These are phyloP conservation scores for Candida dubliniensis DNA, from an alignment of 1,139 yeast genomes.

Conservation along the genomic window DNA sequence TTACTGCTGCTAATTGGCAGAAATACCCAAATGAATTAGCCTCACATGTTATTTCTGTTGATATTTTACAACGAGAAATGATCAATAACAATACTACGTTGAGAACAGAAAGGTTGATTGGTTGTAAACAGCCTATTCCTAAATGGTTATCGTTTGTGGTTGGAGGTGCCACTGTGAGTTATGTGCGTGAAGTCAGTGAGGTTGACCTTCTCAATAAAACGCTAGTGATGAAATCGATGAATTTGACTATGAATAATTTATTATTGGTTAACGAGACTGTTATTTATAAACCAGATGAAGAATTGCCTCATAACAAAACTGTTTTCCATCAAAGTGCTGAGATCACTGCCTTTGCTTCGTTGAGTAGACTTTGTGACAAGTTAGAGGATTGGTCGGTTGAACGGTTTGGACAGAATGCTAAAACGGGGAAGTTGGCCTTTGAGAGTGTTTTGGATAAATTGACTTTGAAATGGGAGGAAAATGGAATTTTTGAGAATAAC, in stretches of 20 bases:
- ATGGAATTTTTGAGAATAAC: constrained; percentile 38
- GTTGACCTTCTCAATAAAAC: constrained; percentile 69
- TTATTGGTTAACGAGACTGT: constrained; percentile 86
- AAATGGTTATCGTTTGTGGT: constrained; percentile 72
- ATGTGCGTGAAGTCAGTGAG: constrained; percentile 86
- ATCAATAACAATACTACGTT: constrained; percentile 56
- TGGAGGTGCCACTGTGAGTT: constrained; percentile 73
- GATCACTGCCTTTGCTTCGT: constrained; percentile 79
- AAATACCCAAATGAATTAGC: constrained; percentile 93
- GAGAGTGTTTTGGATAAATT: constrained; percentile 69
- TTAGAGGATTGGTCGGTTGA: constrained; percentile 92
- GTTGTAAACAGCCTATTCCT: constrained; percentile 88
- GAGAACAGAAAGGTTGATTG: constrained; percentile 83
- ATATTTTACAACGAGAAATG: constrained; percentile 72
- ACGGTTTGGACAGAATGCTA: constrained; percentile 85
- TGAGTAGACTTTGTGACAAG: constrained; percentile 69
- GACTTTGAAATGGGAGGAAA: constrained; percentile 50
- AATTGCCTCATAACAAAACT: constrained; percentile 52
- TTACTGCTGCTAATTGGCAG: constrained; percentile 95
- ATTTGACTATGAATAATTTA: constrained; percentile 77
- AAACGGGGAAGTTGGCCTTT: constrained; percentile 76
- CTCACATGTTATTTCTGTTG: constrained; percentile 94
- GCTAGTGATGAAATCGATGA: constrained; percentile 78
- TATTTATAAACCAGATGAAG: constrained; percentile 66
- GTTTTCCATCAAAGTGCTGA: constrained; percentile 79